phyloP scores from a whole-genome alignment of 1,284 basidiomycete species.

The Flammula alnicola region DNA sequence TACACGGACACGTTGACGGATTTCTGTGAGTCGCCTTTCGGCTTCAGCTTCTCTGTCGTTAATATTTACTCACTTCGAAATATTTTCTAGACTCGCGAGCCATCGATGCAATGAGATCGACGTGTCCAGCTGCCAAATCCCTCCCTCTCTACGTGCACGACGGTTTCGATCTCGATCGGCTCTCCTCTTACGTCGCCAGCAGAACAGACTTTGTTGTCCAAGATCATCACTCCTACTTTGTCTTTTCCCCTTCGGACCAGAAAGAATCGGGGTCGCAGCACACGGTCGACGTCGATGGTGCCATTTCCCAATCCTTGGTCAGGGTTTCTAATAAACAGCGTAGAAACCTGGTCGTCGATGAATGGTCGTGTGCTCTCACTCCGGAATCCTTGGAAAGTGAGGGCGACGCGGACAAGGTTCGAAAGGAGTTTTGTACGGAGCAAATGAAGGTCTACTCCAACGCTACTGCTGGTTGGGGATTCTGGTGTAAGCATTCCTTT shows the following conservation, averaged over 20 bases:
- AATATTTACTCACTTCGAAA: neutral
- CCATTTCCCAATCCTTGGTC: conserved; percentile 45
- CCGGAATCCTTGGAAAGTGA: conserved; percentile 56
- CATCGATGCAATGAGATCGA: conserved; percentile 55
- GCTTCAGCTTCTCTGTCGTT: neutral
- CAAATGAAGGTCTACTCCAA: conserved; percentile 68
- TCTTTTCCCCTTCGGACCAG: conserved; percentile 58
- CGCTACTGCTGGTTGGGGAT: conserved; percentile 68
- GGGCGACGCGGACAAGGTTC: conserved; percentile 49
- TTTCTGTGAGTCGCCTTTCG: conserved; percentile 52
- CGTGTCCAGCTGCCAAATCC: conserved; percentile 46
- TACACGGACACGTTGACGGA: conserved; percentile 48
- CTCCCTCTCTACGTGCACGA: conserved; percentile 81
- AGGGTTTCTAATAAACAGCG: conserved; percentile 44
- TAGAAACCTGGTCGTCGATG: conserved; percentile 71
- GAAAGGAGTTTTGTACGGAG: conserved; percentile 61
- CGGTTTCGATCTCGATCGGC: conserved; percentile 67
- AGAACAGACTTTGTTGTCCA: conserved; percentile 75
- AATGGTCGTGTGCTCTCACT: conserved; percentile 76
- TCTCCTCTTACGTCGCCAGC: conserved; percentile 56
- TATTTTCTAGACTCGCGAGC: conserved; percentile 50
- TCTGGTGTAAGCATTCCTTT: conserved; percentile 63
- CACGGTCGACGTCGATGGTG: conserved; percentile 49
- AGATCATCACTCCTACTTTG: conserved; percentile 80
- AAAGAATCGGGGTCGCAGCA: conserved; percentile 53